These are phyloP conservation scores for Circinella minor DNA, from an alignment of 371 early-diverging fungal genomes.

Conservation along the genomic window DNA sequence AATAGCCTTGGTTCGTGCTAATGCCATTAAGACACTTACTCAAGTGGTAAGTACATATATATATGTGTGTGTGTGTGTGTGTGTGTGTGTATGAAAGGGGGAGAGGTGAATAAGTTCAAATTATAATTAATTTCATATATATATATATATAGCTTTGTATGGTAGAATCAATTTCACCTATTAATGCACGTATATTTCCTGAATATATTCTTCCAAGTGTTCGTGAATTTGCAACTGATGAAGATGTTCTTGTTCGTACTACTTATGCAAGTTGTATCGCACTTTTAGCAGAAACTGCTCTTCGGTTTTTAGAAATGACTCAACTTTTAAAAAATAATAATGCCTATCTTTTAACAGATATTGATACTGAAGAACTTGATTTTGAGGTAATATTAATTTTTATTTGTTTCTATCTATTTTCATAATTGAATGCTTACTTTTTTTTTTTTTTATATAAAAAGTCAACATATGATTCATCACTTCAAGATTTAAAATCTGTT, in stretches of 20 bases:
- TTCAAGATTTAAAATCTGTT: conserved; percentile 73
- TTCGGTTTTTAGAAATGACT: conserved; percentile 74
- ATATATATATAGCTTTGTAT: conserved; percentile 64
- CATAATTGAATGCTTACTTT: not conserved
- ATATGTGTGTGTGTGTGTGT: too few relatives aligned
- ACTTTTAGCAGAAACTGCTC: conserved; percentile 77
- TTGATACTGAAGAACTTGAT: conserved; percentile 60
- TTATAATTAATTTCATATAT: not conserved
- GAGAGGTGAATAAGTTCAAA: not conserved
- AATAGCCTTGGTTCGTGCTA: conserved; percentile 72
- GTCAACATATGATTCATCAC: conserved; percentile 75
- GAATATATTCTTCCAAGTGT: conserved; percentile 88
- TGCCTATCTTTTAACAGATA: conserved; percentile 56
- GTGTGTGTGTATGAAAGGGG: not conserved
- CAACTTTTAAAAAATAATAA: conserved; percentile 68
- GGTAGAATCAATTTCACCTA: conserved; percentile 78
- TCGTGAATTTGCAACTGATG: conserved; percentile 69
- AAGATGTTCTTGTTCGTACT: conserved; percentile 78
- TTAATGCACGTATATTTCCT: conserved; percentile 86
- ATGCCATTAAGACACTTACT: conserved; percentile 75
- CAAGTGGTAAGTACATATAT: conserved; percentile 72
- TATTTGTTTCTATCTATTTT: too few relatives aligned
- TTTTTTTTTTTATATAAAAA: conserved; percentile 17
- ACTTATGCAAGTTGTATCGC: conserved; percentile 86
- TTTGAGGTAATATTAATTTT: conserved; percentile 47